Base-by-base conservation (phyloP, 106 monocot genomes). In the Allium cepa region DNA sequence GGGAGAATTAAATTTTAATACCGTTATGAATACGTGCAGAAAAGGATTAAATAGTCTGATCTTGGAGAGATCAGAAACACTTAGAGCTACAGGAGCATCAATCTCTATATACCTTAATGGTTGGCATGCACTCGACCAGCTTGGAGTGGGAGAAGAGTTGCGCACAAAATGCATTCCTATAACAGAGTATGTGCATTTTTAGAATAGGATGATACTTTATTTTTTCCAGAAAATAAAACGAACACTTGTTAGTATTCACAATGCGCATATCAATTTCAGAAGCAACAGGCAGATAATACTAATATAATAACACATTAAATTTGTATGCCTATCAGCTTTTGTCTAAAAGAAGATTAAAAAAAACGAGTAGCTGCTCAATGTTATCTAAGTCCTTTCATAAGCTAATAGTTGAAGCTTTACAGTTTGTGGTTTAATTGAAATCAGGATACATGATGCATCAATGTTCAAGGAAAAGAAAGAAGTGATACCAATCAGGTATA, bases 71-170 rank as follows among this genome's bases (percentile, higher is more conserved):
- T 73, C 81, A 0, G 64, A 65, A 7, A 64, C 56, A 9, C 56
- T 81, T 10, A 61, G 78, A 72, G 58, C 75, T 17, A 60, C 69
- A 28, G 78, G 81, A 2, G 71, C 65, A 3, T 70, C 71, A 3
- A 78, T 85, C 12, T 78, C 61, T 49, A 26, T 81, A 14, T 56
- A 60, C 56, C 69, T 53, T 17, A 85, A 85, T 63, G 85, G 85
- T 10, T 81, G 85, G 81, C 71, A 64, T 46, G 85, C 75, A 52
- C 85, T 85, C 10, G 81, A 85, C 59, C 81, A 85, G 58, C 85
- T 85, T 22, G 66, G 77, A 7, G 50, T 85, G 14, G 85, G 78
- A 14, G 26, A 8, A 6, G 78, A 73, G 27, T 71, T 85, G 1
- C 56, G 85, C 11, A 8, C 50, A 12, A 75, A 72, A 46, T 49